These are phyloP conservation scores for Cryomyces minteri DNA, from an alignment of 495 filamentous ascomycete genomes.

Conservation along the genomic window DNA sequence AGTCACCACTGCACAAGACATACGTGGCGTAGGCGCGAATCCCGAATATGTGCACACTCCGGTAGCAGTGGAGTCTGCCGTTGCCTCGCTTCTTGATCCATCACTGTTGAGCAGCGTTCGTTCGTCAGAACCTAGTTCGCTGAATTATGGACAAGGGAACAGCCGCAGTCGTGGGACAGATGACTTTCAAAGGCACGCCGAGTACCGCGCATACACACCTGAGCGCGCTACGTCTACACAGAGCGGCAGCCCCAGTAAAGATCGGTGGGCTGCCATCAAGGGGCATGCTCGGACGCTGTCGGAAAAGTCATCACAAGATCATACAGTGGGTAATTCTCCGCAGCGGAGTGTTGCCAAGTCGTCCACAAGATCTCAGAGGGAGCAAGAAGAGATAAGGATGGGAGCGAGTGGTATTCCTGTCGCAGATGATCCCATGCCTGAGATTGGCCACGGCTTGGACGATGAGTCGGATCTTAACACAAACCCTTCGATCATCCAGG, in stretches of 20 bases:
- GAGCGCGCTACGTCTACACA: neutral
- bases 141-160: neutral
- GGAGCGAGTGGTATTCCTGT: slow-evolving; percentile 44
- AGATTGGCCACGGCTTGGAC: slow-evolving; percentile 40
- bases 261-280: slow-evolving; percentile 11
- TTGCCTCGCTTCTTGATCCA: slow-evolving; percentile 69
- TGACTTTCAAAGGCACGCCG: too few species aligned
- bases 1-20: slow-evolving; percentile 44
- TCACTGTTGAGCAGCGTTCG: slow-evolving; percentile 39
- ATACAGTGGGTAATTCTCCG: slow-evolving; percentile 42
- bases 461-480: slow-evolving; percentile 56
- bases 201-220: neutral
- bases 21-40: slow-evolving; percentile 49
- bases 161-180: neutral
- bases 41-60: slow-evolving; percentile 55
- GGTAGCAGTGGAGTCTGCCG: slow-evolving; percentile 63
- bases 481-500: slow-evolving; percentile 60
- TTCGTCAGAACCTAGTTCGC: neutral
- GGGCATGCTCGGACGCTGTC: slow-evolving; percentile 8
- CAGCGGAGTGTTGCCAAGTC: slow-evolving; percentile 57
- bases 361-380: slow-evolving; percentile 1
- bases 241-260: slow-evolving; percentile 6
- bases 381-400: slow-evolving; percentile 31
- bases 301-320: slow-evolving; percentile 11
- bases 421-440: slow-evolving; percentile 42